Conservation (phyloP, 2,329 filamentous ascomycete genomes). For the Gremmenia infestans region DNA sequence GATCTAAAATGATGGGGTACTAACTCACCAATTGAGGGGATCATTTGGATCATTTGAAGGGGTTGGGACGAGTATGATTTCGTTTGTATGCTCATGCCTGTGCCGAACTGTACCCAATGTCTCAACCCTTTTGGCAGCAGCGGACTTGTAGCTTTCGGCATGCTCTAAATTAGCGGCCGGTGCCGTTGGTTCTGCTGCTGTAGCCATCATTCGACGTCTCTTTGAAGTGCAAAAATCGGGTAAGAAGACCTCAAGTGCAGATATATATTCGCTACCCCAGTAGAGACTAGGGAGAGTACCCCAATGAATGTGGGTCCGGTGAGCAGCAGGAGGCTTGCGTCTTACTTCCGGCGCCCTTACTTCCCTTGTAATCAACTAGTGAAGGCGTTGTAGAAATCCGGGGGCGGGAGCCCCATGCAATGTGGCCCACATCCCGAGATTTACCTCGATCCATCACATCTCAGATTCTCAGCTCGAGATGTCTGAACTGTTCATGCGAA, state of each 20-base stretch:
- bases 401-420: background rate
- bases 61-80: constrained; percentile 28
- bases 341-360: too few relatives aligned
- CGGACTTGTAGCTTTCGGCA: constrained; percentile 3
- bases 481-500: too few relatives aligned
- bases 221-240: background rate
- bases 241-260: background rate
- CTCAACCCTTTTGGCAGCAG: constrained; percentile 1
- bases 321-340: too few relatives aligned
- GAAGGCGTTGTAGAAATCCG: background rate
- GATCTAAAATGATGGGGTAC: background rate
- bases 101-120: constrained; percentile 18
- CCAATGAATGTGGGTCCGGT: too few relatives aligned
- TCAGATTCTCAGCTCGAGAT: too few relatives aligned
- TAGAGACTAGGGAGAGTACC: too few relatives aligned
- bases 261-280: background rate
- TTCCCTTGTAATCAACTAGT: too few relatives aligned
- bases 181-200: background rate
- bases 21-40: constrained; percentile 32
- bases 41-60: constrained; percentile 34
- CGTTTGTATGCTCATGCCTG: constrained; percentile 21
- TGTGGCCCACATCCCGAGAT: background rate
- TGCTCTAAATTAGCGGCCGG: constrained; percentile 1
- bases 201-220: background rate
- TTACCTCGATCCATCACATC: background rate